A percentile compares a stretch with the other conserved stretches of the same genome.
These are phyloP conservation scores for Capsicum baccatum DNA, from an alignment of 257 asterid genomes.

Conservation along the genomic window DNA sequence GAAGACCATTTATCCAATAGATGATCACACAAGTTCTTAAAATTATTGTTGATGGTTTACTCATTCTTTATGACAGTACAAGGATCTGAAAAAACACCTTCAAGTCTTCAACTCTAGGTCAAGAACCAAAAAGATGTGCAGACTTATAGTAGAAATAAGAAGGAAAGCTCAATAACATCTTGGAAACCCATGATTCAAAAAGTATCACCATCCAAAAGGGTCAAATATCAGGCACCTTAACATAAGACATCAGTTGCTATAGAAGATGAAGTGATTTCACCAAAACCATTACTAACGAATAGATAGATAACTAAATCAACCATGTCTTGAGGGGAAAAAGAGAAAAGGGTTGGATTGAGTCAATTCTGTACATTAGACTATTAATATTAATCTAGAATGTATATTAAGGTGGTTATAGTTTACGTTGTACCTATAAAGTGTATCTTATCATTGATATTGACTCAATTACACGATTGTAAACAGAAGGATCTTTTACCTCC, in stretches of 20 bases:
- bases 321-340: neutral
- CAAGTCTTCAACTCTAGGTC: neutral
- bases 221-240: neutral
- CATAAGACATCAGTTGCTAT: slow-evolving; percentile 2
- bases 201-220: neutral
- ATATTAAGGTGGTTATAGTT: too few species aligned
- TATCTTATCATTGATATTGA: too few species aligned
- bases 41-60: neutral
- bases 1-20: slow-evolving; percentile 5
- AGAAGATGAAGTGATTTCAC: neutral
- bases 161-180: neutral
- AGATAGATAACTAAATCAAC: neutral
- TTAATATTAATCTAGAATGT: too few species aligned
- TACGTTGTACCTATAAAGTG: too few species aligned
- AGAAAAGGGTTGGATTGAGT: neutral
- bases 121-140: too few species aligned
- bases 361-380: too few species aligned
- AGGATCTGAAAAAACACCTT: neutral
- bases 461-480: too few species aligned
- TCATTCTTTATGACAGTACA: neutral
- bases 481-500: too few species aligned
- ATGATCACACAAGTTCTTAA: neutral
- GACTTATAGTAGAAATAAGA: too few species aligned
- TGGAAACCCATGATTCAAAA: neutral
- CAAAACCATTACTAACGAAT: neutral